Conservation (phyloP, 192 early-diverging fungal species). For the Dimargaris verticillata region DNA sequence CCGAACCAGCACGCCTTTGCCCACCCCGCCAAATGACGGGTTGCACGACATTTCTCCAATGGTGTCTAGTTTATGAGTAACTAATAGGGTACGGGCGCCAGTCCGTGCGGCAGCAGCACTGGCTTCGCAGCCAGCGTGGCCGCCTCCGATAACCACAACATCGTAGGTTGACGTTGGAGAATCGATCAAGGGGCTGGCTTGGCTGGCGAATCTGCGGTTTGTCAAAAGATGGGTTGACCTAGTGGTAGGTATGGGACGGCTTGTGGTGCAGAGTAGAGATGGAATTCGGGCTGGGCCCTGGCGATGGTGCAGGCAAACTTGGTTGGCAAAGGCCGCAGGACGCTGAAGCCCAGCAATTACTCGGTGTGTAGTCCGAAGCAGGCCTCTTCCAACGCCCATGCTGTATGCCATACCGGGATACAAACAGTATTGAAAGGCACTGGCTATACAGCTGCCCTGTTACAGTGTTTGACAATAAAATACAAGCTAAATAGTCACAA, state of each 20-base stretch:
- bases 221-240: background rate
- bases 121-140: conserved; percentile 72
- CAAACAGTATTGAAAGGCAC: no score
- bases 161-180: conserved; percentile 18
- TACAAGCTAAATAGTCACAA: no score
- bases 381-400: no score
- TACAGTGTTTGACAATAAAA: no score
- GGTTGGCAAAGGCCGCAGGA: background rate
- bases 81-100: conserved; percentile 50
- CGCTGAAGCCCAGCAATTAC: background rate
- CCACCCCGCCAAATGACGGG: conserved; percentile 71
- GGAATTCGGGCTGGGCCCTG: background rate
- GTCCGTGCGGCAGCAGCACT: conserved; percentile 57
- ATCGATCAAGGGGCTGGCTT: background rate
- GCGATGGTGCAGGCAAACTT: background rate
- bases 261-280: background rate
- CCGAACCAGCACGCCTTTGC: conserved; percentile 62
- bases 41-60: conserved; percentile 84
- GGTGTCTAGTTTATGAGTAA: conserved; percentile 58
- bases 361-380: background rate
- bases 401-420: no score
- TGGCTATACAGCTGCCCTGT: no score
- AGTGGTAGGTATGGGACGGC: background rate
- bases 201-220: background rate
- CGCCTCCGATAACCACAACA: conserved; percentile 70